Percentiles rank a stretch among this genome's conserved stretches.
phyloP scores from a whole-genome alignment of 495 filamentous ascomycete genomes.

The Emericellopsis terricola region DNA sequence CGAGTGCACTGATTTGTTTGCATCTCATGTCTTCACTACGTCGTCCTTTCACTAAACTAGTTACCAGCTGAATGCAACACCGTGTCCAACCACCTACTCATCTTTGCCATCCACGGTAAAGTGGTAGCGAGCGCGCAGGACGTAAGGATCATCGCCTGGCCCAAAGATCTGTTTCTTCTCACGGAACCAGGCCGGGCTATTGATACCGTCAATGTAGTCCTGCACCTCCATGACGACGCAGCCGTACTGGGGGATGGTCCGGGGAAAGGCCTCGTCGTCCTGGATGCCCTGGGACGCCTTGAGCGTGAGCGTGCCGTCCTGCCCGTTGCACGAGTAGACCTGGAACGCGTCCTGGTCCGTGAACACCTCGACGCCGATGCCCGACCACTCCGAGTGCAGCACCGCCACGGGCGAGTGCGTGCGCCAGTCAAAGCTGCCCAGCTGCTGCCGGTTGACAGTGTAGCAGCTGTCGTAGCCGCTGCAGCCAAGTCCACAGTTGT shows the following conservation, averaged over 20 bases:
- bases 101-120: slow-evolving; percentile 37
- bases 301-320: slow-evolving; percentile 45
- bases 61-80: no score
- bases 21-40: no score
- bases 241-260: slow-evolving; percentile 44
- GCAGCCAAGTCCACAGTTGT: slow-evolving; percentile 54
- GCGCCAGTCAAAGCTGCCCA: slow-evolving; percentile 41
- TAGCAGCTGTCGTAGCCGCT: slow-evolving; percentile 52
- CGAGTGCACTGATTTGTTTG: no score
- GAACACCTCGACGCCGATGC: slow-evolving; percentile 54
- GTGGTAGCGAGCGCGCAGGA: slow-evolving; percentile 47
- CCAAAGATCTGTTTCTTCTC: slow-evolving; percentile 39
- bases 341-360: slow-evolving; percentile 65
- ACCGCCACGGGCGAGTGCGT: slow-evolving; percentile 39
- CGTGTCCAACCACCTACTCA: no score
- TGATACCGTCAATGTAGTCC: slow-evolving; percentile 70
- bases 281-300: slow-evolving; percentile 44
- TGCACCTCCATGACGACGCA: slow-evolving; percentile 53
- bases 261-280: slow-evolving; percentile 17
- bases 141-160: slow-evolving; percentile 42
- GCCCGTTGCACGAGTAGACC: slow-evolving; percentile 57
- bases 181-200: slow-evolving; percentile 61
- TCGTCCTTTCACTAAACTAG: no score
- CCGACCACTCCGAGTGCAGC: slow-evolving; percentile 42
- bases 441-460: slow-evolving; percentile 21